phyloP scores from a whole-genome alignment of 1,139 yeast species.

The Pichia sp. region DNA sequence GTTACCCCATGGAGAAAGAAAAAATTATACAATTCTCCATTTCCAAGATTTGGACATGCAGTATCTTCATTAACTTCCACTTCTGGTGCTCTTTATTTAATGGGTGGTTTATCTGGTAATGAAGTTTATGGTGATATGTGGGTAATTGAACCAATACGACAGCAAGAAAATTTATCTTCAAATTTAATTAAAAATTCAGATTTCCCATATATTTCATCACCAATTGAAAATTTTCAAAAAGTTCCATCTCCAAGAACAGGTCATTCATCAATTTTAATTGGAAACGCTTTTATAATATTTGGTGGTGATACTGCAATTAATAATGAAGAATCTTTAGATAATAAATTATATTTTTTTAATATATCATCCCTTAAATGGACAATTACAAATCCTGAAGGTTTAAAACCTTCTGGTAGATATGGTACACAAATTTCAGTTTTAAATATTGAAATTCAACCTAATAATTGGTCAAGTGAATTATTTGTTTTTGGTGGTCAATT shows the following conservation, averaged over 20 bases:
- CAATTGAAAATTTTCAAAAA: constrained; percentile 60
- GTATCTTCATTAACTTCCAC: constrained; percentile 73
- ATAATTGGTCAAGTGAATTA: constrained; percentile 34
- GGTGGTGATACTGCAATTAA: constrained; percentile 96
- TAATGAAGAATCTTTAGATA: constrained; percentile 70
- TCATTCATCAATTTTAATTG: constrained; percentile 86
- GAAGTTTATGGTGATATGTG: constrained; percentile 94
- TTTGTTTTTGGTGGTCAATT: constrained; percentile 94
- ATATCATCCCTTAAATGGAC: constrained; percentile 89
- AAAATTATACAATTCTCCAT: constrained; percentile 71
- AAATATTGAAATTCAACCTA: constrained; percentile 27
- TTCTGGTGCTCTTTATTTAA: constrained; percentile 74
- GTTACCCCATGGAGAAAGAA: constrained; percentile 67
- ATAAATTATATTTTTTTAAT: constrained; percentile 81
- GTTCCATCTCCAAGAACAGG: constrained; percentile 97
- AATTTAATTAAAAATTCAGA: not conserved
- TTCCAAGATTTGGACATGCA: constrained; percentile 92
- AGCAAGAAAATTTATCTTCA: constrained; percentile 22
- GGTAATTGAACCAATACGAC: constrained; percentile 52
- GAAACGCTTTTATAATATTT: constrained; percentile 89
- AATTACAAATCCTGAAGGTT: constrained; percentile 73
- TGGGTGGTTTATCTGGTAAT: constrained; percentile 94
- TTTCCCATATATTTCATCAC: constrained; percentile 46
- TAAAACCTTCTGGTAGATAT: constrained; percentile 85
- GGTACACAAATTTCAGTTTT: constrained; percentile 68